Percentiles rank a stretch among this genome's conserved stretches.
phyloP scores from a whole-genome alignment of 805 yeast genomes.

The Hanseniaspora valbyensis region DNA sequence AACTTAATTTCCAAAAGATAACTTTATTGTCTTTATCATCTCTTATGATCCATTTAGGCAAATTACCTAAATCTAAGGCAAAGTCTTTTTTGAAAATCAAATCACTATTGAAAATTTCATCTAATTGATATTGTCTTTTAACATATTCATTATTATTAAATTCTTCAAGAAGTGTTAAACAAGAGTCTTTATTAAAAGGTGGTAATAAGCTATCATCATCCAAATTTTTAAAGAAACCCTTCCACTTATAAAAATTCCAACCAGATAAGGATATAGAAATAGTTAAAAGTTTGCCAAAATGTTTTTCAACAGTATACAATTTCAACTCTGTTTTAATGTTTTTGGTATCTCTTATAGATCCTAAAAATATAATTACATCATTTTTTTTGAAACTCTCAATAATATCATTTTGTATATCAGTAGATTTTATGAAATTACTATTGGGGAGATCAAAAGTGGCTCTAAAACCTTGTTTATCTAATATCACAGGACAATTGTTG shows the following conservation, averaged over 20 bases:
- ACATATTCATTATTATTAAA: conserved; percentile 9
- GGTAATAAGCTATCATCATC: conserved; percentile 1
- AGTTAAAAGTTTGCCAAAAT: conserved; percentile 5
- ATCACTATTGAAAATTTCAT: conserved; percentile 14
- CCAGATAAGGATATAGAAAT: conserved; percentile 13
- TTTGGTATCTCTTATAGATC: conserved; percentile 9
- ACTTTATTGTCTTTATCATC: conserved; percentile 28
- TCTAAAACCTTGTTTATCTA: conserved; percentile 11
- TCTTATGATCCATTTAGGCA: conserved; percentile 24
- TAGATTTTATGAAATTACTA: conserved; percentile 15
- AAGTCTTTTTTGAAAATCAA: conserved; percentile 18
- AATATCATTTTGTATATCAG: conserved; percentile 22
- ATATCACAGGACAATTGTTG: conserved; percentile 7
- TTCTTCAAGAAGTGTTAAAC: neutral
- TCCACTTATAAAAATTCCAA: conserved; percentile 17
- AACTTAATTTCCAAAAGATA: conserved; percentile 60
- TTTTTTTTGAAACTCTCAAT: conserved; percentile 14
- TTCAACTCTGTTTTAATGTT: conserved; percentile 5
- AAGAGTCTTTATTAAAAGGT: neutral
- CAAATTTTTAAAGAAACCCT: conserved; percentile 1
- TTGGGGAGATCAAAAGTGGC: conserved; percentile 2
- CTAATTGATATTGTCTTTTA: neutral
- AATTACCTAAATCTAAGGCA: conserved; percentile 21
- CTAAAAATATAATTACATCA: conserved; percentile 6
- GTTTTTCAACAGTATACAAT: conserved; percentile 2